These are phyloP conservation scores for Leucosporidium yakuticum DNA, from an alignment of 768 basidiomycete genomes.

Conservation along the genomic window DNA sequence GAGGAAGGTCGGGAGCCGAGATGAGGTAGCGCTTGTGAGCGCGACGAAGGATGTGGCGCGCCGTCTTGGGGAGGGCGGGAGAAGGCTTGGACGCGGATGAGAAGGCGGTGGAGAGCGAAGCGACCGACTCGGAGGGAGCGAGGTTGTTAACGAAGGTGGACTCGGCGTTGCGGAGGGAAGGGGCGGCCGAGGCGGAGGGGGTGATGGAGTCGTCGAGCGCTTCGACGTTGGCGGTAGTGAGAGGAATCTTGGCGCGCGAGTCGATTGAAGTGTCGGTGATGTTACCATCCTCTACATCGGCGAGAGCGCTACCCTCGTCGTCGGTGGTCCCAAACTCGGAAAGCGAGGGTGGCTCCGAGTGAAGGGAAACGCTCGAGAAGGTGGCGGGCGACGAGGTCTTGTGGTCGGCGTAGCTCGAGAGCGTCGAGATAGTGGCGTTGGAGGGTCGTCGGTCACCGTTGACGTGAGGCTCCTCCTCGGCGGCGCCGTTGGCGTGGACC, in stretches of 20 bases:
- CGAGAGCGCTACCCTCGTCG: neutral
- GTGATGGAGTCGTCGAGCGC: neutral
- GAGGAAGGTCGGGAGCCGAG: conserved; percentile 61
- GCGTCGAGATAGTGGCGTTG: no score
- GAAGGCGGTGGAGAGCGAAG: conserved; percentile 1
- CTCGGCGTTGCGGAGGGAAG: neutral
- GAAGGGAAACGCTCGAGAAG: no score
- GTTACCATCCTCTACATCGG: conserved; percentile 13
- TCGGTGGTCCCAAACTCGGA: no score
- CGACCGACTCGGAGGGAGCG: conserved; percentile 12
- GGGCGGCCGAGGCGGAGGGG: neutral
- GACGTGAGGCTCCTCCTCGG: no score
- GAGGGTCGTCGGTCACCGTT: no score
- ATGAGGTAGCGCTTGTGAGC: conserved; percentile 95
- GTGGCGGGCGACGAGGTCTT: no score
- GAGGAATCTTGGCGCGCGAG: neutral
- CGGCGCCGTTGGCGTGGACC: no score
- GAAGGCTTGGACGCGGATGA: conserved; percentile 9
- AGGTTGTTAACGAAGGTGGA: neutral
- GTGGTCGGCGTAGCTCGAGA: no score
- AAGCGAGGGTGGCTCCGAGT: no score
- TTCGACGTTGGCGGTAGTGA: conserved; percentile 3
- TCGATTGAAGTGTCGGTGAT: neutral
- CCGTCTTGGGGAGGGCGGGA: conserved; percentile 42
- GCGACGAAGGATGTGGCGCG: conserved; percentile 68